Percentiles rank a stretch among this genome's conserved stretches.
phyloP scores from a whole-genome alignment of 2,329 filamentous ascomycete genomes.

The Grosmannia penicillata region DNA sequence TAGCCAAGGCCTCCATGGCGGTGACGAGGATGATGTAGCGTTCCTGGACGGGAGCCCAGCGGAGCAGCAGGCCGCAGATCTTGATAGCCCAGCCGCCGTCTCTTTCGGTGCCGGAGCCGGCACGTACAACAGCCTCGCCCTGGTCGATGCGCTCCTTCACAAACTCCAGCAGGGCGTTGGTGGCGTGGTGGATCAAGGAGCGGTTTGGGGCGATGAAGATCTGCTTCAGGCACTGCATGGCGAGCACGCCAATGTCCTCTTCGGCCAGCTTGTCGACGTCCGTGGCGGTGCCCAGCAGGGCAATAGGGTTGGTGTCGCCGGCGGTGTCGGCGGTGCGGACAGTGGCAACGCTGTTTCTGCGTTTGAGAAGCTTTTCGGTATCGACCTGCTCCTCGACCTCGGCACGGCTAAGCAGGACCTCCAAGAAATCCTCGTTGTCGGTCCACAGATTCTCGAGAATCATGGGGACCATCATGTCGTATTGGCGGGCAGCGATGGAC shows the following conservation, averaged over 20 bases:
- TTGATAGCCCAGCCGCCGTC: slow-evolving; percentile 65
- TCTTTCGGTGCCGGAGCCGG: slow-evolving; percentile 21
- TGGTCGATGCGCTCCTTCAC: slow-evolving; percentile 45
- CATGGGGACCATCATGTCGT: slow-evolving; percentile 67
- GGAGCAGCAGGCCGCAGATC: slow-evolving; percentile 63
- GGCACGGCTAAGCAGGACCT: slow-evolving; percentile 51
- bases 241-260: slow-evolving; percentile 72
- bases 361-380: slow-evolving; percentile 44
- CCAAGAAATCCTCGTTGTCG: slow-evolving; percentile 54
- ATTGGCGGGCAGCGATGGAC: slow-evolving; percentile 59
- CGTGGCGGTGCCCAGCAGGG: slow-evolving; percentile 64
- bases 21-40: slow-evolving; percentile 81
- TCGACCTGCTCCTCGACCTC: slow-evolving; percentile 55
- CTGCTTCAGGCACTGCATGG: slow-evolving; percentile 72
- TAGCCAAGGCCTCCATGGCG: slow-evolving; percentile 60
- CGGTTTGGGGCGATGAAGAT: slow-evolving; percentile 75
- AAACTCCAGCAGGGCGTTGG: slow-evolving; percentile 59
- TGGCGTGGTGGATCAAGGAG: slow-evolving; percentile 66
- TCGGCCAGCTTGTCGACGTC: slow-evolving; percentile 85
- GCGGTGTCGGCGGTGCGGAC: slow-evolving; percentile 54
- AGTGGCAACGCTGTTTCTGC: slow-evolving; percentile 67
- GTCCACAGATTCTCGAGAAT: slow-evolving; percentile 79
- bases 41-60: slow-evolving; percentile 88
- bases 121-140: slow-evolving; percentile 36
- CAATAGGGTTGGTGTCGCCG: slow-evolving; percentile 50